Conservation (phyloP, 495 filamentous ascomycete species). For the Podospora appendiculata region DNA sequence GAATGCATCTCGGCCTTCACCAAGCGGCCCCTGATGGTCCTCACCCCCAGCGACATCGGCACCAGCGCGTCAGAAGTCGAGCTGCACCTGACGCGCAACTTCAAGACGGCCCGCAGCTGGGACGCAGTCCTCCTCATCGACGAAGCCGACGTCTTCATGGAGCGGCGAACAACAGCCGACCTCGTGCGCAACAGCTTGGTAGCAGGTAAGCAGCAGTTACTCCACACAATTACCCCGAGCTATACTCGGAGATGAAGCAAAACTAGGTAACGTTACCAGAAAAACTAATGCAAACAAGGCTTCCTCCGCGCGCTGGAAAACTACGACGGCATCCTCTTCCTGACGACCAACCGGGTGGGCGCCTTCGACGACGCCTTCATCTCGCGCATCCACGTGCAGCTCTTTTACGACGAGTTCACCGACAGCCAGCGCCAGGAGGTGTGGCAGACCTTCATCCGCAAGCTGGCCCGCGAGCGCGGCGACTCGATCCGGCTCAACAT, state of each 20-base stretch:
- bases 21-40: slow-evolving; percentile 5
- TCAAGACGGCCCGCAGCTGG: slow-evolving; percentile 3
- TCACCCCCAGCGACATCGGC: slow-evolving; percentile 17
- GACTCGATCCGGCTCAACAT: slow-evolving; percentile 3
- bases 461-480: slow-evolving; percentile 8
- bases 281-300: too few species aligned
- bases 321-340: slow-evolving; percentile 23
- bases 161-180: slow-evolving; percentile 16
- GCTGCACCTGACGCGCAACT: not conserved
- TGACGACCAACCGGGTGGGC: slow-evolving; percentile 47
- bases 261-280: too few species aligned
- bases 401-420: slow-evolving; percentile 34
- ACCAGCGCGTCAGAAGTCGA: not conserved
- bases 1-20: slow-evolving; percentile 12
- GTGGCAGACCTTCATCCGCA: slow-evolving; percentile 14
- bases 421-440: slow-evolving; percentile 4
- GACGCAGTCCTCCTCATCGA: slow-evolving; percentile 27
- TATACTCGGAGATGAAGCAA: too few species aligned
- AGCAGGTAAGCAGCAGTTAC: not conserved
- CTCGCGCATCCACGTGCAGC: slow-evolving; percentile 42
- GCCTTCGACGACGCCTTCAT: slow-evolving; percentile 50
- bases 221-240: too few species aligned
- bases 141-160: slow-evolving; percentile 30
- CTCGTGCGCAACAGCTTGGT: slow-evolving; percentile 3
- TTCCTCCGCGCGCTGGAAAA: slow-evolving; percentile 52